These are phyloP conservation scores for Picochlorum sp. DNA, from an alignment of 139 green algal genomes.

Conservation along the genomic window DNA sequence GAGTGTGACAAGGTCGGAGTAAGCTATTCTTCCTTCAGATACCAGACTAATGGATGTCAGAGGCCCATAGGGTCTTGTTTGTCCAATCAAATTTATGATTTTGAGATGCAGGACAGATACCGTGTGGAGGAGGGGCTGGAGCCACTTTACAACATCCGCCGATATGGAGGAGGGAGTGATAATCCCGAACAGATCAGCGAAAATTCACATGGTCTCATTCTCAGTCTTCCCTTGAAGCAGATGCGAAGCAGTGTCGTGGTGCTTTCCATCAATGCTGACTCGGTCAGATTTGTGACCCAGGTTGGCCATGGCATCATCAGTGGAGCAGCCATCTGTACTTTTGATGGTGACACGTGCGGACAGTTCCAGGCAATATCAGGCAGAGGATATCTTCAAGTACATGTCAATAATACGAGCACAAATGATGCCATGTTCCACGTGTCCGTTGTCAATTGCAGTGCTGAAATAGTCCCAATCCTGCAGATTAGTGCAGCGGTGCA, in stretches of 20 bases:
- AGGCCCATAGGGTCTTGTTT: constrained; percentile 42
- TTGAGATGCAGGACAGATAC: constrained; percentile 37
- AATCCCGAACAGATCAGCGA: constrained; percentile 15
- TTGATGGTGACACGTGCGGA: constrained; percentile 43
- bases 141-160: constrained; percentile 51
- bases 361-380: constrained; percentile 53
- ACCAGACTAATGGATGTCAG: constrained; percentile 17
- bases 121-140: constrained; percentile 37
- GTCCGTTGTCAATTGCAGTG: no score
- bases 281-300: constrained; percentile 52
- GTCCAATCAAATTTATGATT: constrained; percentile 51
- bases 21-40: constrained; percentile 12
- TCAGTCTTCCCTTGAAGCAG: constrained; percentile 50
- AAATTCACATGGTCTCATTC: not conserved
- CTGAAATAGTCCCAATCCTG: no score
- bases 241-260: constrained; percentile 52
- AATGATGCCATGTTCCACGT: no score
- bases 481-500: no score
- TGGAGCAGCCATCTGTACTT: constrained; percentile 43
- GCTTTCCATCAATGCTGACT: constrained; percentile 50
- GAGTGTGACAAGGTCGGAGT: constrained; percentile 59
- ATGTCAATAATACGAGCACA: no score
- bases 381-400: no score
- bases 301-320: constrained; percentile 51
- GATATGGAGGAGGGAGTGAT: constrained; percentile 35